Percentiles rank a stretch among this genome's conserved stretches.
phyloP scores from a whole-genome alignment of 2,329 filamentous ascomycete genomes.

The Neopestalotiopsis rosae region DNA sequence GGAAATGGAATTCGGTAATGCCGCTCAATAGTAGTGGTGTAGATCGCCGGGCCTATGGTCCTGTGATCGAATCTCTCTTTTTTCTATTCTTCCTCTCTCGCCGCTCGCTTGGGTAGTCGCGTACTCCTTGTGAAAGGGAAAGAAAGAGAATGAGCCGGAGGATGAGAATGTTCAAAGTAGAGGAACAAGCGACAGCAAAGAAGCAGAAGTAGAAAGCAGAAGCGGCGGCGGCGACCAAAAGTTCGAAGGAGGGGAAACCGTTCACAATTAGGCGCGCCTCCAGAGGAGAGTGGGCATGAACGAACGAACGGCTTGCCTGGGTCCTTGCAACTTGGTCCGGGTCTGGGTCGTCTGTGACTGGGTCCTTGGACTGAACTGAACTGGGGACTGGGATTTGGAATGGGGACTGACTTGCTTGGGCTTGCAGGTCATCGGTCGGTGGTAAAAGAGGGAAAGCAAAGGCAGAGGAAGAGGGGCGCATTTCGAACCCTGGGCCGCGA shows the following conservation, averaged over 20 bases:
- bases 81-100: neutral
- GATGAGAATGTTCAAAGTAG: neutral
- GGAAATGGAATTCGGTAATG: neutral
- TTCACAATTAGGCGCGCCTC: slow-evolving; percentile 13
- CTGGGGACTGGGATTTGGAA: neutral
- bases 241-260: slow-evolving; percentile 15
- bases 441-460: neutral
- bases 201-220: neutral
- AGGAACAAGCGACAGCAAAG: neutral
- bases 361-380: neutral
- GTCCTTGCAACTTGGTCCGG: neutral
- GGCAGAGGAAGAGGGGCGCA: neutral
- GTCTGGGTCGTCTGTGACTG: slow-evolving; percentile 1
- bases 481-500: slow-evolving; percentile 4
- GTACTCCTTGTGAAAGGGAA: neutral
- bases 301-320: slow-evolving; percentile 4
- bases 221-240: neutral
- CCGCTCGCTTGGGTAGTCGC: neutral
- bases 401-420: neutral
- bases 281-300: slow-evolving; percentile 6
- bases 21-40: neutral
- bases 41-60: neutral
- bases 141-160: neutral
- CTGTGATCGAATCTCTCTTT: neutral
- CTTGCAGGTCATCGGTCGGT: neutral